Conservation (phyloP, 192 early-diverging fungal genomes). For the Gryganskiella cystojenkinii region DNA sequence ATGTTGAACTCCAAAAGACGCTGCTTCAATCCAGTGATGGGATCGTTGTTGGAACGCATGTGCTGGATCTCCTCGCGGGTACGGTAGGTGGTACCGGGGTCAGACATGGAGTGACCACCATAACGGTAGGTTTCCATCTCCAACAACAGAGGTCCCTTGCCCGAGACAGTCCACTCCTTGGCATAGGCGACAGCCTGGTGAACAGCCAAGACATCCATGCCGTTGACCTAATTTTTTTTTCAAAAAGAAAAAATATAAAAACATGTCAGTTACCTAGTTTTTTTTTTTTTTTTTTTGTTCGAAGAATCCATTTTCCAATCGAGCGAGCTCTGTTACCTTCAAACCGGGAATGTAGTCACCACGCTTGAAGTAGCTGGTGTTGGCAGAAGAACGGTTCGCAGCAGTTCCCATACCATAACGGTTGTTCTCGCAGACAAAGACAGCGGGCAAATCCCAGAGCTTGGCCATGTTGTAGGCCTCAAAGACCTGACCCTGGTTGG, state of each 20-base stretch:
- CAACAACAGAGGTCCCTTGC: conserved; percentile 92
- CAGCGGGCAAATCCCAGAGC: conserved; percentile 93
- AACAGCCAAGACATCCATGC: conserved; percentile 96
- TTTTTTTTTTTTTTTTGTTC: too few relatives aligned
- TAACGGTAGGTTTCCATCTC: conserved; percentile 99
- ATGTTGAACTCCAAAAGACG: conserved; percentile 77
- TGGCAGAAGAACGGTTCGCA: conserved; percentile 89
- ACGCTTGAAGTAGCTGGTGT: conserved; percentile 94
- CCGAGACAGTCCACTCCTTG: conserved; percentile 83
- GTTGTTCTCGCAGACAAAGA: conserved; percentile 99
- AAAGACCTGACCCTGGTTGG: conserved; percentile 99
- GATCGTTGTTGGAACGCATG: conserved; percentile 94
- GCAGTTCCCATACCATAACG: conserved; percentile 98
- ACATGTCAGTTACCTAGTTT: conserved; percentile 15
- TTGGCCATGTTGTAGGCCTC: conserved; percentile 99
- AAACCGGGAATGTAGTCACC: conserved; percentile 98
- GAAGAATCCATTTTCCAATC: background rate
- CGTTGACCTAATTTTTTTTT: conserved; percentile 66
- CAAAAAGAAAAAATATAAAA: conserved; percentile 16
- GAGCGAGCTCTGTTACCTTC: conserved; percentile 56
- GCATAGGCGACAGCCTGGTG: conserved; percentile 85
- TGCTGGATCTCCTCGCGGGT: conserved; percentile 99
- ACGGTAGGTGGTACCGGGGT: conserved; percentile 99
- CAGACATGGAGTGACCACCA: conserved; percentile 99
- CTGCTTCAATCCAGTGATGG: conserved; percentile 93